Percentiles rank a stretch among this genome's conserved stretches.
phyloP scores from a whole-genome alignment of 2,329 filamentous ascomycete genomes.

The Fusarium torreyae region DNA sequence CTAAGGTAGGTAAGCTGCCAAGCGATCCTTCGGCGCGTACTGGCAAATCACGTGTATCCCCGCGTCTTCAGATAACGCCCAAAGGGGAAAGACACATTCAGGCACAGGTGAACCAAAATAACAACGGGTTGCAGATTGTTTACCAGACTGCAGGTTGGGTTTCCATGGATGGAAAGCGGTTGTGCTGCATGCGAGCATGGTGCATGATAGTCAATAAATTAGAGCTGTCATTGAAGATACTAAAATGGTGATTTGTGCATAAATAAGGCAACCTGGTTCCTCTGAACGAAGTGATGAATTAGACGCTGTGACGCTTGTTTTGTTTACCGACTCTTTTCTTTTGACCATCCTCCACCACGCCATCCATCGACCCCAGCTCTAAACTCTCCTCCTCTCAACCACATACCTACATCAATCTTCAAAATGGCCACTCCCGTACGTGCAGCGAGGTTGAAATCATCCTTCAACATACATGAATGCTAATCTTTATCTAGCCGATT shows the following conservation, averaged over 20 bases:
- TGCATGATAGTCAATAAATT: constrained; percentile 33
- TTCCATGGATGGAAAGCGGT: constrained; percentile 9
- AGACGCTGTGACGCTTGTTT: constrained; percentile 44
- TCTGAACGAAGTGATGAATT: constrained; percentile 47
- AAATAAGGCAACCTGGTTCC: constrained; percentile 34
- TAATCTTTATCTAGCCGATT: constrained; percentile 73
- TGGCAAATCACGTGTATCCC: constrained; percentile 21
- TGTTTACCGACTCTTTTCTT: constrained; percentile 51
- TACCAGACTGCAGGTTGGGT: constrained; percentile 9
- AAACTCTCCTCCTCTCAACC: constrained; percentile 41
- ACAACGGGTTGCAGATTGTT: constrained; percentile 19
- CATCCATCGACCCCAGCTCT: constrained; percentile 42
- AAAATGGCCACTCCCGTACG: constrained; percentile 59
- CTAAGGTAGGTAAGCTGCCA: too few species aligned
- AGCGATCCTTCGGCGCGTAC: not conserved
- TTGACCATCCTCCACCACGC: constrained; percentile 39
- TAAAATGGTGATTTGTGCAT: constrained; percentile 36
- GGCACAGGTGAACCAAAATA: constrained; percentile 41
- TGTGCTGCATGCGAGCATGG: constrained; percentile 35
- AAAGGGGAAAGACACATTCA: constrained; percentile 50
- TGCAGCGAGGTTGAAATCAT: constrained; percentile 3
- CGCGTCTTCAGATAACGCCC: constrained; percentile 28
- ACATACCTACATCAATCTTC: constrained; percentile 36
- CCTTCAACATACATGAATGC: constrained; percentile 18
- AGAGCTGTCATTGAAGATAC: constrained; percentile 26